Conservation (phyloP, 2,329 filamentous ascomycete genomes). For the Lithohypha guttulata region DNA sequence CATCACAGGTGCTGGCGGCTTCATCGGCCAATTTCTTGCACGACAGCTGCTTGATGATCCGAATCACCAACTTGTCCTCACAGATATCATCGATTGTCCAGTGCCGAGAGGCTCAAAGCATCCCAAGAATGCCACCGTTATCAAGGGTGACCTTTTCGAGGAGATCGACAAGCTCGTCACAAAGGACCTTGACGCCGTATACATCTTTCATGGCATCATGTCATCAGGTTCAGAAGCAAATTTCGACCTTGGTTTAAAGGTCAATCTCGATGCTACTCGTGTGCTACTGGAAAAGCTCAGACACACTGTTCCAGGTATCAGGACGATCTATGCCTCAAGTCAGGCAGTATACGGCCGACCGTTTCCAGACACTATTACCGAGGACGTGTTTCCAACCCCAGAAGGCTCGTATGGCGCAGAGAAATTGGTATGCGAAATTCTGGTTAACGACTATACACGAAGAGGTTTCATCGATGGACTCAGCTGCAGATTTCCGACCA, state of each 20-base stretch:
- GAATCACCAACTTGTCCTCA: conserved; percentile 41
- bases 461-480: conserved; percentile 49
- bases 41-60: conserved; percentile 43
- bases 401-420: conserved; percentile 53
- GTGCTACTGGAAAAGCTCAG: conserved; percentile 44
- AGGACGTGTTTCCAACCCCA: conserved; percentile 45
- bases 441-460: conserved; percentile 54
- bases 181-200: conserved; percentile 41
- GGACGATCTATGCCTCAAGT: conserved; percentile 51
- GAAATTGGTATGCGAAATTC: conserved; percentile 51
- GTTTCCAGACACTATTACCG: conserved; percentile 42
- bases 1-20: conserved; percentile 54
- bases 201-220: conserved; percentile 59
- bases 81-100: conserved; percentile 45
- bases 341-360: conserved; percentile 54
- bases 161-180: conserved; percentile 31
- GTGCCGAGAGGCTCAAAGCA: conserved; percentile 39
- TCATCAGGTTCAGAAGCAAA: conserved; percentile 52
- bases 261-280: conserved; percentile 52
- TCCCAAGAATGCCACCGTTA: conserved; percentile 40
- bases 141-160: conserved; percentile 44
- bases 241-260: conserved; percentile 47
- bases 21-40: conserved; percentile 53
- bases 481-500: conserved; percentile 49
- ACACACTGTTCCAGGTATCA: conserved; percentile 40